Evolutionary conservation across 73 alveolate species (phyloP), one percentile per base, ranked within the genome.

Genomic region (Tetrahymena elliotti): DNA sequence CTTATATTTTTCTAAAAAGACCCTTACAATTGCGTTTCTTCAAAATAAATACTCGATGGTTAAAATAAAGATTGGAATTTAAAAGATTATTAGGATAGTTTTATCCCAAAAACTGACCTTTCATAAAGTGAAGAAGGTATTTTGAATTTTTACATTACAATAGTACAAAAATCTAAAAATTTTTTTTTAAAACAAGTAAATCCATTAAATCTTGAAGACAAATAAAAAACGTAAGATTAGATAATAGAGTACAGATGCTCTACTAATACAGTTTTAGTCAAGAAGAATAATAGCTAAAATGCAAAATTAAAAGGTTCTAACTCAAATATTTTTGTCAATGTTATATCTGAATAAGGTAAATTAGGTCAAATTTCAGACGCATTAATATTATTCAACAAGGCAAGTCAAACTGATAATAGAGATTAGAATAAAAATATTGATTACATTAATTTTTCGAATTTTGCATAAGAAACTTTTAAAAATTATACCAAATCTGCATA

Each of bases 401-500:
- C 84, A n/a, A 84, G 93, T 47, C 27, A 84, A 16, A 84, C 93
- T 94, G 93, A 84, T 38, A 41, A 38, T 39, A 31, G 9, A 7
- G 88, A 94, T 10, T 92, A 94, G 38, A 94, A 94, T 33, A 41
- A 41, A 41, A 35, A 83, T 13, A 94, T 83, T 33, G 95, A 94
- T 94, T 94, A 93, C 27, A 37, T 94, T 35, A 84, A 92, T 40
- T 94, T 84, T 47, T 93, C 94, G 31, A 38, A 92, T 38, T 88
- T 82, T 40, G 34, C 94, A 39, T 38, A 84, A 33, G 33, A 39
- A 40, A 94, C 84, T 94, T 84, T 94, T 9, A 82, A 82, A 31
- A 94, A 94, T 47, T 84, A 94, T 33, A 94, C 93, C 11, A 84
- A 94, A 94, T 33, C 83, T 53, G 96, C 96, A 37, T 52, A 36